Percentiles rank a stretch among this genome's conserved stretches.
phyloP scores from a whole-genome alignment of 345 rosid species.

The Viola odorata region DNA sequence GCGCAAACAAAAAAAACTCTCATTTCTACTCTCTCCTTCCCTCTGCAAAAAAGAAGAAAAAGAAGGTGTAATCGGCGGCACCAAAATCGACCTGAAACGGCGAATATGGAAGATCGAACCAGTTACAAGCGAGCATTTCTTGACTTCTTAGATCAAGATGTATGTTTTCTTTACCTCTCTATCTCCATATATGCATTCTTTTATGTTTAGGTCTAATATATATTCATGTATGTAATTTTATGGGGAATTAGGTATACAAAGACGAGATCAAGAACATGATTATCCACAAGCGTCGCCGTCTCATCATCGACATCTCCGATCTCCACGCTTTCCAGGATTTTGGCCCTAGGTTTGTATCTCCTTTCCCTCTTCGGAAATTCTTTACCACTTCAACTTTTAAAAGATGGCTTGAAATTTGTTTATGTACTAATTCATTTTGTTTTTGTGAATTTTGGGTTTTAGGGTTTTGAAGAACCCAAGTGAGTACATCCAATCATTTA shows the following conservation, averaged over 20 bases:
- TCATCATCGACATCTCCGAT: constrained; percentile 83
- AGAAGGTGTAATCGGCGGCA: not conserved
- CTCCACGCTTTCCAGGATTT: constrained; percentile 67
- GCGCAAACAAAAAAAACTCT: not conserved
- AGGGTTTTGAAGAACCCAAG: constrained; percentile 77
- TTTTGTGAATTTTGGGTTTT: not conserved
- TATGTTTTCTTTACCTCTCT: too few species aligned
- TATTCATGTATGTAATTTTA: too few species aligned
- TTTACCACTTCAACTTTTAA: not conserved
- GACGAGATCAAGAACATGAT: constrained; percentile 83
- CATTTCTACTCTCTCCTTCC: not conserved
- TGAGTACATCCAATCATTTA: constrained; percentile 86
- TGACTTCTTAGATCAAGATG: constrained; percentile 64
- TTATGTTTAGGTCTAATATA: too few species aligned
- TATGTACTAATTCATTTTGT: too few species aligned
- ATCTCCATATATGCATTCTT: too few species aligned
- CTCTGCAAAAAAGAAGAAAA: constrained; percentile 1
- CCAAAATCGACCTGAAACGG: not conserved
- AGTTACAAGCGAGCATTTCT: constrained; percentile 78
- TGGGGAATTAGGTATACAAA: constrained; percentile 29
- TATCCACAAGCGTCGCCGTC: constrained; percentile 84
- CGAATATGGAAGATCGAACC: constrained; percentile 52
- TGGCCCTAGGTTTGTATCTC: constrained; percentile 46
- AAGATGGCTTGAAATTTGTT: not conserved
- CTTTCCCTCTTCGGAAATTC: not conserved